Evolutionary conservation across 805 yeast genomes (phyloP).

Genomic region (Candida peoriensis): DNA sequence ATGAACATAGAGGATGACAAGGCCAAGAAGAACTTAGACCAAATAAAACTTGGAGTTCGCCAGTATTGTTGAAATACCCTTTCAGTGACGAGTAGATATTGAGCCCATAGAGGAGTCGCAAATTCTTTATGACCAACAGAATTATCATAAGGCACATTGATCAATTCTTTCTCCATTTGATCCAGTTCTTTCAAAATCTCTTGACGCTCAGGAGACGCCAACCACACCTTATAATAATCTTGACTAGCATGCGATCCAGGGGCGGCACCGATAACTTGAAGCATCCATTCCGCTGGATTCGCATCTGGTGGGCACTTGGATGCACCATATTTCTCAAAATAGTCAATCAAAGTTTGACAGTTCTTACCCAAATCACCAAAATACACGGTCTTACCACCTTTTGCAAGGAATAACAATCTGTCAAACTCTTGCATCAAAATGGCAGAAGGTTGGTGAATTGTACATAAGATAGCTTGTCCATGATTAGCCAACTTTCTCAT

Average conservation of each 20-base stretch:
- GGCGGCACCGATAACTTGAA: constrained; percentile 78
- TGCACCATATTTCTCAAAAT: constrained; percentile 65
- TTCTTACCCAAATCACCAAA: constrained; percentile 69
- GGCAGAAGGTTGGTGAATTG: constrained; percentile 86
- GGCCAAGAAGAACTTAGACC: constrained; percentile 53
- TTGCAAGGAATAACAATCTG: constrained; percentile 61
- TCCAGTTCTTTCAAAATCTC: constrained; percentile 57
- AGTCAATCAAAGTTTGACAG: constrained; percentile 51
- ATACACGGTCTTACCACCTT: constrained; percentile 70
- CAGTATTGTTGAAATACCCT: constrained; percentile 62
- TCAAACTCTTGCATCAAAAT: constrained; percentile 73
- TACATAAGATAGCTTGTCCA: constrained; percentile 64
- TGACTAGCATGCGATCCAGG: constrained; percentile 72
- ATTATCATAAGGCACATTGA: constrained; percentile 29
- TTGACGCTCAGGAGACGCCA: constrained; percentile 55
- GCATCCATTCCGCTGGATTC: constrained; percentile 90
- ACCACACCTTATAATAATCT: constrained; percentile 76
- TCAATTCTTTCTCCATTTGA: constrained; percentile 56
- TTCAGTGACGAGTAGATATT: constrained; percentile 39
- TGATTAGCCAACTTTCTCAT: constrained; percentile 53
- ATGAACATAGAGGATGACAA: constrained; percentile 53
- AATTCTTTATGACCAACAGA: constrained; percentile 32
- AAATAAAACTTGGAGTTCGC: constrained; percentile 60
- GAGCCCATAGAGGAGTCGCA: constrained; percentile 38
- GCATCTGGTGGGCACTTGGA: constrained; percentile 61